Conservation (phyloP, 169 alveolate species). For the Eimeria falciformis region DNA sequence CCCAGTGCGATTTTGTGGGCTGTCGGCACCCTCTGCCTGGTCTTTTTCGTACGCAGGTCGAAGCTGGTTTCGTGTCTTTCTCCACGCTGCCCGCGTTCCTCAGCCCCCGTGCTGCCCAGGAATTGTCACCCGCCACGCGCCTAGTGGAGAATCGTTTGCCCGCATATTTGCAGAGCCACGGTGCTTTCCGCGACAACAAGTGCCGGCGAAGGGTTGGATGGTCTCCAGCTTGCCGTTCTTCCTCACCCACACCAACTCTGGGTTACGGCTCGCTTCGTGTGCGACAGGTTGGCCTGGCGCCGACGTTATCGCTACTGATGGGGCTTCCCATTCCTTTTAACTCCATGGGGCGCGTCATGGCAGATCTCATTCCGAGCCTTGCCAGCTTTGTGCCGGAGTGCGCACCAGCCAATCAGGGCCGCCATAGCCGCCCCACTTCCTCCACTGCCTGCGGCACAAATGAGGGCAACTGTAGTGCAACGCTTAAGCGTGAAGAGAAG, state of each 20-base stretch:
- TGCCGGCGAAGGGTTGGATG: conserved; percentile 42
- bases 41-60: conserved; percentile 5
- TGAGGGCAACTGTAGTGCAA: conserved; percentile 20
- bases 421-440: background rate
- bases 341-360: conserved; percentile 67
- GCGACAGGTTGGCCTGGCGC: conserved; percentile 77
- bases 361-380: conserved; percentile 70
- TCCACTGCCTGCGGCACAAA: conserved; percentile 4
- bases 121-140: conserved; percentile 37
- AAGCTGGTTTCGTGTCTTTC: conserved; percentile 48
- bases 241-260: conserved; percentile 55
- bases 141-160: conserved; percentile 51
- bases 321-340: conserved; percentile 76
- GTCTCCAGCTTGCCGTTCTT: background rate
- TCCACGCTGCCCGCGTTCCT: conserved; percentile 66
- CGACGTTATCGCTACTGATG: conserved; percentile 72
- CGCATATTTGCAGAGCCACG: conserved; percentile 62
- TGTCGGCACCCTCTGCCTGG: background rate
- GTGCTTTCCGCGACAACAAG: conserved; percentile 40
- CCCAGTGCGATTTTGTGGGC: background rate
- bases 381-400: conserved; percentile 68
- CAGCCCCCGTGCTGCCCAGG: conserved; percentile 60
- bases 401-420: background rate
- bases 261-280: conserved; percentile 70
- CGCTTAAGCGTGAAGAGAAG: background rate